phyloP scores from a whole-genome alignment of 2,329 filamentous ascomycete species.

The Blumeria hordei region DNA sequence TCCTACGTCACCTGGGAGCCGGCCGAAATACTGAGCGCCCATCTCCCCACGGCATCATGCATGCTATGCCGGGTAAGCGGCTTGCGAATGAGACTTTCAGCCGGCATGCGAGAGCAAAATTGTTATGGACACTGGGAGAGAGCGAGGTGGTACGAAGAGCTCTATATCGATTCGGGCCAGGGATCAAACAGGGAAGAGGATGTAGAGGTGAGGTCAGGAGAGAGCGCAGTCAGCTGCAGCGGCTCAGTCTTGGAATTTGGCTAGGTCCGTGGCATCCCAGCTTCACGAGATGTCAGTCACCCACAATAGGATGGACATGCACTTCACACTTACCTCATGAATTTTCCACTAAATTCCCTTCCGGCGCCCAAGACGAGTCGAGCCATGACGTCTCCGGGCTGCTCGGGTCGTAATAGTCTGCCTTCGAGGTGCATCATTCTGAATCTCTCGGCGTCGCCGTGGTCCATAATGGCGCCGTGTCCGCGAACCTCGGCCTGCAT shows the following conservation, averaged over 20 bases:
- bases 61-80: no score
- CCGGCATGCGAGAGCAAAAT: no score
- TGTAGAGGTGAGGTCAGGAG: no score
- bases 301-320: background rate
- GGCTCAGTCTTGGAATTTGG: background rate
- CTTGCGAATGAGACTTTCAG: no score
- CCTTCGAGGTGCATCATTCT: conserved; percentile 43
- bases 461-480: conserved; percentile 35
- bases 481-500: conserved; percentile 72
- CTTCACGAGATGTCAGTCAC: background rate
- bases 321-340: conserved; percentile 32
- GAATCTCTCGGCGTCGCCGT: conserved; percentile 37
- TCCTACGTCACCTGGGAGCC: no score
- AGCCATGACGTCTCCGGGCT: conserved; percentile 70
- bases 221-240: background rate
- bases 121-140: no score
- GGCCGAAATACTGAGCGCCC: no score
- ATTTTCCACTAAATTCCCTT: conserved; percentile 48
- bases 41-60: no score
- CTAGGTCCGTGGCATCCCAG: background rate
- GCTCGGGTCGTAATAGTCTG: conserved; percentile 53
- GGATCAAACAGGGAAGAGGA: no score
- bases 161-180: no score
- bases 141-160: no score
- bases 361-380: conserved; percentile 43